Percentiles rank a stretch among this genome's conserved stretches.
Evolutionary conservation across 2,329 filamentous ascomycete species (phyloP).

Genomic region (Simplicillium sp.): DNA sequence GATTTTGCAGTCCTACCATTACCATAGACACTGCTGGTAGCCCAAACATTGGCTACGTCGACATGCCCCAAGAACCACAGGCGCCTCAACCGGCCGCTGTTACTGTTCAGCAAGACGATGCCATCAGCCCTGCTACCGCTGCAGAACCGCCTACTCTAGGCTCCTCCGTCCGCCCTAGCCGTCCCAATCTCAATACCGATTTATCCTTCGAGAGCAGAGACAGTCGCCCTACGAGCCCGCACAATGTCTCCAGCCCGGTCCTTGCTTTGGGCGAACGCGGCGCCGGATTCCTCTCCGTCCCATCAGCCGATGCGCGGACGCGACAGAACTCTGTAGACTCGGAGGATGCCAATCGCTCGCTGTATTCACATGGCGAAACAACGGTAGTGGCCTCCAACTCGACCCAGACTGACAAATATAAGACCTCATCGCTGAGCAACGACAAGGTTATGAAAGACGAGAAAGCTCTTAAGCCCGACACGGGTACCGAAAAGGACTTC

Average conservation of each 20-base stretch:
- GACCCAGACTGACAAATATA: constrained; percentile 30
- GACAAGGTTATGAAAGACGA: constrained; percentile 53
- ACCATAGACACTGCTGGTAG: constrained; percentile 42
- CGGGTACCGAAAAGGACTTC: constrained; percentile 69
- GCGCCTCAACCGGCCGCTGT: constrained; percentile 16
- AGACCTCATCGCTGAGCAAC: constrained; percentile 29
- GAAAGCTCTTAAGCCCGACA: constrained; percentile 65
- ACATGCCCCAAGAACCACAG: constrained; percentile 17
- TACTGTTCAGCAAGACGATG: constrained; percentile 26
- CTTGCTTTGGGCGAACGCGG: constrained; percentile 33
- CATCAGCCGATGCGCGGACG: constrained; percentile 44
- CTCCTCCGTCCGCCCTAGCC: constrained; percentile 13
- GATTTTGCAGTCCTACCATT: constrained; percentile 35
- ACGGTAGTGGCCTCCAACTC: constrained; percentile 41
- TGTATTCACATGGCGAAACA: constrained; percentile 53
- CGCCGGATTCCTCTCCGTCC: constrained; percentile 55
- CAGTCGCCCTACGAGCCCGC: constrained; percentile 60
- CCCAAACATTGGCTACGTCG: constrained; percentile 14
- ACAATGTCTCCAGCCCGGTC: constrained; percentile 58
- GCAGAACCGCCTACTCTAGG: constrained; percentile 18
- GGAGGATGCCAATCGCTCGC: constrained; percentile 48
- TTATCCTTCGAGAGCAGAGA: constrained; percentile 57
- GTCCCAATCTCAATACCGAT: constrained; percentile 39
- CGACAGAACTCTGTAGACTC: constrained; percentile 64
- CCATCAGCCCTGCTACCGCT: constrained; percentile 28